phyloP scores from a whole-genome alignment of 2,329 filamentous ascomycete species.

The Shiraia bambusicola region DNA sequence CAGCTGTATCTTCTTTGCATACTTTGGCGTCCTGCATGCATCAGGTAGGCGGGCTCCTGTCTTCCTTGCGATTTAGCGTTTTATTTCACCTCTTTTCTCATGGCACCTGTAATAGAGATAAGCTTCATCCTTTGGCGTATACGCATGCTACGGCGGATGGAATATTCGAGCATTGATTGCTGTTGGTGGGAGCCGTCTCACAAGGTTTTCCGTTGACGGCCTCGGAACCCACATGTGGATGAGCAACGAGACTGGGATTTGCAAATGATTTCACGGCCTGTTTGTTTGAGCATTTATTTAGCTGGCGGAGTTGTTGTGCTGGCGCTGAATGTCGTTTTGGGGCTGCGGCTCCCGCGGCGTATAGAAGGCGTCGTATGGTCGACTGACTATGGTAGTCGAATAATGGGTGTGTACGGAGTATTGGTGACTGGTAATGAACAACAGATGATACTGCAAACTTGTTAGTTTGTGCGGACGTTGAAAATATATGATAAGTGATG shows the following conservation, averaged over 20 bases:
- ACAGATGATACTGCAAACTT: constrained; percentile 1
- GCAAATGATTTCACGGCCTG: constrained; percentile 10
- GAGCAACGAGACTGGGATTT: constrained; percentile 7
- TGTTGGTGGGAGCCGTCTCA: constrained; percentile 9
- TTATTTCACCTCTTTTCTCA: constrained; percentile 19
- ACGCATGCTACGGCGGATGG: constrained; percentile 27
- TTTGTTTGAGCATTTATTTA: constrained; percentile 3
- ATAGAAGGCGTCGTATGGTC: constrained; percentile 11
- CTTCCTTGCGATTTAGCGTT: constrained; percentile 33
- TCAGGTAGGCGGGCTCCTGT: constrained; percentile 16
- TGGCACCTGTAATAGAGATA: constrained; percentile 17
- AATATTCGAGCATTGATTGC: constrained; percentile 29
- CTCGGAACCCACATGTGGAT: constrained; percentile 4
- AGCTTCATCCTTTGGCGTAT: constrained; percentile 12
- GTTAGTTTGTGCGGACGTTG: not conserved
- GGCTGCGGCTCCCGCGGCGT: constrained; percentile 21
- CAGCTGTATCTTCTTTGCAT: constrained; percentile 37
- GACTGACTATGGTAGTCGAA: constrained; percentile 10
- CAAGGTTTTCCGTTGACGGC: constrained; percentile 7
- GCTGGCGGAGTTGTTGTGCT: not conserved
- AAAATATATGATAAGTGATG: too few relatives aligned
- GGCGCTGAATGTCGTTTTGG: constrained; percentile 13
- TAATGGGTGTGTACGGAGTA: constrained; percentile 9
- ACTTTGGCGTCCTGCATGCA: constrained; percentile 31
- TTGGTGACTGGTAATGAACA: constrained; percentile 5